Percentiles rank a stretch among this genome's conserved stretches.
Evolutionary conservation across 257 asterid genomes (phyloP).

Genomic region (Solanum pimpinellifolium): DNA sequence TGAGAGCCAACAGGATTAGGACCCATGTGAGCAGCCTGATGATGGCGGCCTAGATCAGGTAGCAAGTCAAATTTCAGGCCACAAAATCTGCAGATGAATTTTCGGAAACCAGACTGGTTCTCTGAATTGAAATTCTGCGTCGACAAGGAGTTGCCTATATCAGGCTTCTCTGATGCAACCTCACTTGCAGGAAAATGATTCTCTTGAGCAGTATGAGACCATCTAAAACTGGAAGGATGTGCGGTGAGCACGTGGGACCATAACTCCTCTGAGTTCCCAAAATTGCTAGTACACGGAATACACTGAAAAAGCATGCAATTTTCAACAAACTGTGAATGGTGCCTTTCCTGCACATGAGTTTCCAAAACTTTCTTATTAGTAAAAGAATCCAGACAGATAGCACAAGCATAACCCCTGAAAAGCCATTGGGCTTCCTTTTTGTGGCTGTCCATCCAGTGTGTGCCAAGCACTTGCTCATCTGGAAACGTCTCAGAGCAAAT

Average conservation of each 20-base stretch:
- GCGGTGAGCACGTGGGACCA: constrained; percentile 78
- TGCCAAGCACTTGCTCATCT: constrained; percentile 66
- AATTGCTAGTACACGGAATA: constrained; percentile 78
- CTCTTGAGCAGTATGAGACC: constrained; percentile 30
- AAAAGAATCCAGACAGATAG: constrained; percentile 89
- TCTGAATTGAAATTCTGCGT: constrained; percentile 25
- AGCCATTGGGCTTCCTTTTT: constrained; percentile 96
- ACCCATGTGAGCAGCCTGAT: constrained; percentile 98
- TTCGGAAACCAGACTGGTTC: constrained; percentile 38
- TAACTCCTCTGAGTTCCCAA: constrained; percentile 73
- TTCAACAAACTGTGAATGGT: constrained; percentile 78
- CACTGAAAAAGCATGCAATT: constrained; percentile 97
- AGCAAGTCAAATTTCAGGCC: constrained; percentile 93
- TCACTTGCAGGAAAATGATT: constrained; percentile 9
- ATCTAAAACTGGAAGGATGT: constrained; percentile 51
- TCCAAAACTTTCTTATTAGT: constrained; percentile 87
- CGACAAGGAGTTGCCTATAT: constrained; percentile 14
- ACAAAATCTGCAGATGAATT: constrained; percentile 78
- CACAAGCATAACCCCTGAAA: constrained; percentile 95
- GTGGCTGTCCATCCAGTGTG: constrained; percentile 75
- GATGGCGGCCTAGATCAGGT: constrained; percentile 99
- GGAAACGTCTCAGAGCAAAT: constrained; percentile 48
- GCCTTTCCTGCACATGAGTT: constrained; percentile 91
- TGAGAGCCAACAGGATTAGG: constrained; percentile 41
- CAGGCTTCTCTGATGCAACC: constrained; percentile 22